Base-by-base conservation (phyloP, 441 rosid genomes). In the Cnidoscolus chayamansa region DNA sequence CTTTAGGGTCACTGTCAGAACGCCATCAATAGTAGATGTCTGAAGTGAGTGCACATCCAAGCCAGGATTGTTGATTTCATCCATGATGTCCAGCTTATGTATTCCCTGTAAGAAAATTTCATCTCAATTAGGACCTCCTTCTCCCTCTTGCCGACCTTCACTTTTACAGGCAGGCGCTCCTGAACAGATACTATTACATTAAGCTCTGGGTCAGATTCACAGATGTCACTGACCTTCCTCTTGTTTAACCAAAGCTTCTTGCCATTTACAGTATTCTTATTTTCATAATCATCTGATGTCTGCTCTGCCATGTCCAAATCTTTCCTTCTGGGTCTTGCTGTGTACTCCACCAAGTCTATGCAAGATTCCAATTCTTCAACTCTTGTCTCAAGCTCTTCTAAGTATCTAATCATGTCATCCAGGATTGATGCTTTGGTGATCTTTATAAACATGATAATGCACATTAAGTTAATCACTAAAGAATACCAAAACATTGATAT, bases 281-380 rank as follows among this genome's bases (percentile, higher is more conserved):
- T 79, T 55, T 83, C 83, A 48, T 84, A 84, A 77, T 90, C 89
- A 61, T 89, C 91, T 7, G 97, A 89, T 74, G 81, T 88, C 79
- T 82, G 87, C 75, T 93, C 92, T 1, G 77, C 82, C 76, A 85
- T 65, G 62, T 76, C 87, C 30, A 74, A 71, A 58, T 73, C 72
- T 30, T 80, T 87, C 79, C 81, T 80, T 80, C 75, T 78, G 45
- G 84, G 77, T 70, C 75, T 84, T 72, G 85, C 79, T 55, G 76
- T 84, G 53, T 76, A 71, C 53, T 84, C 90, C 60, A 79, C 77
- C 0, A 86, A 87, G 47, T 83, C 90, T 85, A 76, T 83, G 81
- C 93, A 85, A 47, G 98, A 89, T 78, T 93, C 90, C 66, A 89
- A 75, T 77, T 88, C 94, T 76, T 90, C 96, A 7, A 91, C 89